Evolutionary conservation across 2,329 filamentous ascomycete species (phyloP).

Genomic region (Phoma sp.): DNA sequence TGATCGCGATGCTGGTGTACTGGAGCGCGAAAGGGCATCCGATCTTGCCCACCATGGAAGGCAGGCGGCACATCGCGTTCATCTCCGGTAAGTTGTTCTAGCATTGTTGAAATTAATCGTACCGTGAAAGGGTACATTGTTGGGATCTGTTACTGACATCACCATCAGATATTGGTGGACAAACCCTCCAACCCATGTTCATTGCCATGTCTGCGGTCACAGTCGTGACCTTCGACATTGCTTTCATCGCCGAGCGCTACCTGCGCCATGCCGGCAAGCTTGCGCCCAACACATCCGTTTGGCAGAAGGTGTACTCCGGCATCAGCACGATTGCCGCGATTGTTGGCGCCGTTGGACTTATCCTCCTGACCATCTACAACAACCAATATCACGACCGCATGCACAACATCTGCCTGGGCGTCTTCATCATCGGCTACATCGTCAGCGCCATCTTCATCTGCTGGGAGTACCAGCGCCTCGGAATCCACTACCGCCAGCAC

Average conservation of each 20-base stretch:
- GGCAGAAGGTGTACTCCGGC: slow-evolving; percentile 67
- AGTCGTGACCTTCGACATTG: slow-evolving; percentile 78
- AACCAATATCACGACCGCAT: slow-evolving; percentile 69
- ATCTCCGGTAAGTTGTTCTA: slow-evolving; percentile 63
- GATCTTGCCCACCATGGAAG: slow-evolving; percentile 66
- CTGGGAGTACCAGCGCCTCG: slow-evolving; percentile 85
- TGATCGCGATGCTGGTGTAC: slow-evolving; percentile 72
- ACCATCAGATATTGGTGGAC: slow-evolving; percentile 60
- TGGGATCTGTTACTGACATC: slow-evolving; percentile 28
- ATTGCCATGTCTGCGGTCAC: slow-evolving; percentile 73
- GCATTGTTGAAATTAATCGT: neutral
- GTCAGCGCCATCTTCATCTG: slow-evolving; percentile 87
- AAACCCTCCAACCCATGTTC: slow-evolving; percentile 75
- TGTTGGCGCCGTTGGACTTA: slow-evolving; percentile 78
- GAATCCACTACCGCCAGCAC: slow-evolving; percentile 78
- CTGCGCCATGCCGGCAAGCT: slow-evolving; percentile 82
- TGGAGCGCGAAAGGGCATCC: slow-evolving; percentile 67
- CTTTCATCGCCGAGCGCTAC: slow-evolving; percentile 82
- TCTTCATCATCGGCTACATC: slow-evolving; percentile 88
- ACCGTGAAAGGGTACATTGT: neutral
- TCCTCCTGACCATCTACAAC: slow-evolving; percentile 85
- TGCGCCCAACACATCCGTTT: slow-evolving; percentile 70
- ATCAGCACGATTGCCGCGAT: slow-evolving; percentile 72
- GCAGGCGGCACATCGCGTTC: slow-evolving; percentile 68
- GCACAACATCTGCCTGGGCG: slow-evolving; percentile 76